Percentiles rank a stretch among this genome's conserved stretches.
phyloP scores from a whole-genome alignment of 441 rosid genomes.

The Brassica hybrid region DNA sequence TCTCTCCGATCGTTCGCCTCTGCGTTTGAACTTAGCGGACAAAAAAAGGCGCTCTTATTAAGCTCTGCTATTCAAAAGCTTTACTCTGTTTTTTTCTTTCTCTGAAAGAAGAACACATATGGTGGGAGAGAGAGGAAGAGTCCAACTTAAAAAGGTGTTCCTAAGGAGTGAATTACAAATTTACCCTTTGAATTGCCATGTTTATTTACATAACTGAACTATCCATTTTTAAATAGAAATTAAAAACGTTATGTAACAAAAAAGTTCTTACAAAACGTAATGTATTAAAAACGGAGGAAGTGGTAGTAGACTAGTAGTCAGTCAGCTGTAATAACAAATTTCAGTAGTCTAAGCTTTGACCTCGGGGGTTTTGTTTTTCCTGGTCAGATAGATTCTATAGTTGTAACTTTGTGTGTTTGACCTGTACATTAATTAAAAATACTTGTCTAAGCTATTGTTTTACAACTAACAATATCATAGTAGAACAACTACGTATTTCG shows the following conservation, averaged over 20 bases:
- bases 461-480: background rate
- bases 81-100: conserved; percentile 31
- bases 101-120: background rate
- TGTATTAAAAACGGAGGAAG: too few species aligned
- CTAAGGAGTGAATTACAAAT: background rate
- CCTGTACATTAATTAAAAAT: background rate
- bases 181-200: conserved; percentile 27
- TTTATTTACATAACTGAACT: too few species aligned
- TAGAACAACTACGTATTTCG: background rate
- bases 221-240: too few species aligned
- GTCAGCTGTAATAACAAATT: conserved; percentile 4
- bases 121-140: background rate
- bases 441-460: background rate
- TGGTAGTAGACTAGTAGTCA: too few species aligned
- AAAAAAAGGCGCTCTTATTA: background rate
- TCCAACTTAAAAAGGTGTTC: conserved; percentile 33
- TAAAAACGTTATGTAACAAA: too few species aligned
- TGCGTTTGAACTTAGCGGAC: background rate
- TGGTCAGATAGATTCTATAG: background rate
- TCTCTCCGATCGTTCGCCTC: conserved; percentile 18
- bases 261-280: too few species aligned
- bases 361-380: background rate
- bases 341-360: conserved; percentile 23
- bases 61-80: background rate
- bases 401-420: conserved; percentile 20